A percentile compares a stretch with the other conserved stretches of the same genome.
These are phyloP conservation scores for Ogataea angusta DNA, from an alignment of 805 yeast genomes.

Conservation along the genomic window DNA sequence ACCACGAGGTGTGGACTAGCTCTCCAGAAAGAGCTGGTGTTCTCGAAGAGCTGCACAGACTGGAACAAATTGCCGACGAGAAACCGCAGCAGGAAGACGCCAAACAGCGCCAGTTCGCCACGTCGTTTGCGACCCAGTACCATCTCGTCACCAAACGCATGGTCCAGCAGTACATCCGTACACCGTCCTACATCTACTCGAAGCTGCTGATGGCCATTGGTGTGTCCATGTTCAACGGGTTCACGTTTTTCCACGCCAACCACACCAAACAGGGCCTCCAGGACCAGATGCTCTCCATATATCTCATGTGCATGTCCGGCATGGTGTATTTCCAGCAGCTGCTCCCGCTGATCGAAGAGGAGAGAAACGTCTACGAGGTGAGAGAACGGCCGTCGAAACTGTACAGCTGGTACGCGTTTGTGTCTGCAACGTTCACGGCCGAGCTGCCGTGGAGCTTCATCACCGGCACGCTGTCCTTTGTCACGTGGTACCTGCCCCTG, in stretches of 20 bases:
- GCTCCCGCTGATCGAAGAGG: slow-evolving; percentile 54
- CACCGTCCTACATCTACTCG: slow-evolving; percentile 54
- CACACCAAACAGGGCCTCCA: slow-evolving; percentile 63
- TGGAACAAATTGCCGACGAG: slow-evolving; percentile 45
- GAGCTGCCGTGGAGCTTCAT: slow-evolving; percentile 61
- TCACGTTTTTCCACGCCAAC: slow-evolving; percentile 60
- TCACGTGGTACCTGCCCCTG: slow-evolving; percentile 67
- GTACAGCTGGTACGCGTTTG: slow-evolving; percentile 60
- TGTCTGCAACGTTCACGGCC: slow-evolving; percentile 55
- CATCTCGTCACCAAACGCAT: slow-evolving; percentile 45
- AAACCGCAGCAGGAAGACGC: slow-evolving; percentile 29
- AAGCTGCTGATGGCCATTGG: slow-evolving; percentile 49
- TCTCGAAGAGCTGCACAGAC: slow-evolving; percentile 53
- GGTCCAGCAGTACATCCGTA: slow-evolving; percentile 58
- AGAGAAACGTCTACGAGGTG: slow-evolving; percentile 62
- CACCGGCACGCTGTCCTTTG: slow-evolving; percentile 56
- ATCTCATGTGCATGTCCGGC: slow-evolving; percentile 57
- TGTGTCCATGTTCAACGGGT: slow-evolving; percentile 60
- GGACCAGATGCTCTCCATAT: slow-evolving; percentile 72
- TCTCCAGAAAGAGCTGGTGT: slow-evolving; percentile 59
- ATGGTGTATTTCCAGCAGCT: slow-evolving; percentile 56
- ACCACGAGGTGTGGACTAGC: slow-evolving; percentile 66
- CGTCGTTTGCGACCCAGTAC: slow-evolving; percentile 39
- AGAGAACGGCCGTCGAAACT: slow-evolving; percentile 70
- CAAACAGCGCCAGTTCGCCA: slow-evolving; percentile 39